These are phyloP conservation scores for Shiraia sp. DNA, from an alignment of 2,329 filamentous ascomycete genomes.

Conservation along the genomic window DNA sequence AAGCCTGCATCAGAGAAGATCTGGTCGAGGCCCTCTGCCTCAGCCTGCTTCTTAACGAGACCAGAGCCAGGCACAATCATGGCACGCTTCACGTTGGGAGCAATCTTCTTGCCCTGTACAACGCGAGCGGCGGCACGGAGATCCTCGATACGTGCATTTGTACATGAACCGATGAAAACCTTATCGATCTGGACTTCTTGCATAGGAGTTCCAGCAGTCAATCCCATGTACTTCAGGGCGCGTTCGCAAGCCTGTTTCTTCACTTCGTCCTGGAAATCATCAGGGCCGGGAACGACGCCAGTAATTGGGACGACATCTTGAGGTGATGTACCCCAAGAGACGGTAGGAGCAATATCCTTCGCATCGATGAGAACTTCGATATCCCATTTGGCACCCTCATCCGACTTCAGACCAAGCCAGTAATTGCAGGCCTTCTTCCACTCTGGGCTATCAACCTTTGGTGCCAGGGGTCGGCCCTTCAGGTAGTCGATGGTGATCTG, in stretches of 20 bases:
- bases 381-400: constrained; percentile 88
- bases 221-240: constrained; percentile 94
- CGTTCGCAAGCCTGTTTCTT: constrained; percentile 81
- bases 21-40: constrained; percentile 89
- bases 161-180: constrained; percentile 97
- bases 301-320: constrained; percentile 97
- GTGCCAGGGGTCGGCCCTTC: constrained; percentile 85
- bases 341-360: constrained; percentile 89
- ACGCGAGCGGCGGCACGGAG: constrained; percentile 83
- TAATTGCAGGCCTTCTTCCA: constrained; percentile 89
- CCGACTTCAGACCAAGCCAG: constrained; percentile 85
- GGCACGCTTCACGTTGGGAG: constrained; percentile 85
- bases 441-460: constrained; percentile 78
- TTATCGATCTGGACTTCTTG: constrained; percentile 93
- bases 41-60: constrained; percentile 88
- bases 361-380: constrained; percentile 85
- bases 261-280: constrained; percentile 77
- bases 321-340: constrained; percentile 96
- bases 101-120: constrained; percentile 84
- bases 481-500: constrained; percentile 94
- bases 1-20: constrained; percentile 92
- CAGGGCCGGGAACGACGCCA: constrained; percentile 84
- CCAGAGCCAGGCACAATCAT: constrained; percentile 97
- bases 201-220: constrained; percentile 83
- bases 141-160: constrained; percentile 96